A percentile compares a stretch with the other conserved stretches of the same genome.
Evolutionary conservation across 306 rosid species (phyloP).

Genomic region (Cicer yamashitae): DNA sequence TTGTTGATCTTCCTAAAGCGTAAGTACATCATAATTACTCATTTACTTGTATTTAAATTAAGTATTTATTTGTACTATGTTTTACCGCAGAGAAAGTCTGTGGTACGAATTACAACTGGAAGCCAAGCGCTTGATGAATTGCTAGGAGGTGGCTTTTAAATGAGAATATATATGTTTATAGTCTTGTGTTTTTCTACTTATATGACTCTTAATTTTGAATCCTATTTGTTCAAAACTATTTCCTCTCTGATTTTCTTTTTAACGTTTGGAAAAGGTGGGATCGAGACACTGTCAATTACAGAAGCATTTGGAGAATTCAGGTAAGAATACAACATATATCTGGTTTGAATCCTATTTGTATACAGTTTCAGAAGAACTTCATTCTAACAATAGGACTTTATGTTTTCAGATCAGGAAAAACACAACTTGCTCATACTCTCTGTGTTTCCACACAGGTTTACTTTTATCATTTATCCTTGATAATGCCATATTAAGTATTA

Average conservation of each 20-base stretch:
- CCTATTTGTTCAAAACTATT: background rate
- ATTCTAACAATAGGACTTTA: slow-evolving; percentile 26
- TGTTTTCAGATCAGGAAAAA: slow-evolving; percentile 85
- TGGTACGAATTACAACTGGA: slow-evolving; percentile 87
- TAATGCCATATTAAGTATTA: slow-evolving; percentile 31
- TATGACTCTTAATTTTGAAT: slow-evolving; percentile 1
- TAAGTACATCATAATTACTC: slow-evolving; percentile 1
- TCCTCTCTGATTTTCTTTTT: slow-evolving; percentile 5
- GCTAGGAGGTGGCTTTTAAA: slow-evolving; percentile 75
- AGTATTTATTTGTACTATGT: slow-evolving; percentile 39
- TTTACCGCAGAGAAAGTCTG: slow-evolving; percentile 70
- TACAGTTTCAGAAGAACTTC: slow-evolving; percentile 29
- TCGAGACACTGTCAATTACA: slow-evolving; percentile 87
- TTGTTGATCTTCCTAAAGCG: background rate
- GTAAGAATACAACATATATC: slow-evolving; percentile 50
- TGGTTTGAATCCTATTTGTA: background rate
- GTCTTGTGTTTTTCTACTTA: slow-evolving; percentile 9
- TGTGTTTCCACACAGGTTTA: slow-evolving; percentile 94
- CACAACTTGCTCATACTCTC: slow-evolving; percentile 97
- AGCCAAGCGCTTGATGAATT: slow-evolving; percentile 97
- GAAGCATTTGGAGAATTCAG: slow-evolving; percentile 98
- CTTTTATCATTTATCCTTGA: slow-evolving; percentile 17
- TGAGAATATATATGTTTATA: slow-evolving; percentile 6
- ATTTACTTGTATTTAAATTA: slow-evolving; percentile 2
- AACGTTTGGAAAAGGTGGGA: slow-evolving; percentile 68